phyloP scores from a whole-genome alignment of 768 basidiomycete genomes.

The Mycena haematopus region DNA sequence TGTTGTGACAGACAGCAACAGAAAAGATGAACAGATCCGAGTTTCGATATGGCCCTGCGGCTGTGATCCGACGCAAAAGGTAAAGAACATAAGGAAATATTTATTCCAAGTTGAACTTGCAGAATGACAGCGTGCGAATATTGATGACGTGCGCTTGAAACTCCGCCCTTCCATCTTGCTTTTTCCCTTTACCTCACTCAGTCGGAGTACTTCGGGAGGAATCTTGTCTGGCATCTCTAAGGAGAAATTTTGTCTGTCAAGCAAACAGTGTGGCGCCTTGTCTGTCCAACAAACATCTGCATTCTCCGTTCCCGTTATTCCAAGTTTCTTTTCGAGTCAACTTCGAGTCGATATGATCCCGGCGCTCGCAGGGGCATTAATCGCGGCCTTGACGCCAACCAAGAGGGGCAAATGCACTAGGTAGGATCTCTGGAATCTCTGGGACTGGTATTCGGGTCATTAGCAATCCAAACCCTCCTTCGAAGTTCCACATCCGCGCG shows the following conservation, averaged over 20 bases:
- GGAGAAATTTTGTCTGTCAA: not conserved
- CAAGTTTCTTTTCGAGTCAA: not conserved
- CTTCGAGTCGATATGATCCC: not conserved
- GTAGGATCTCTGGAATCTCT: slow-evolving; percentile 1
- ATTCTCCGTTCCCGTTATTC: not conserved
- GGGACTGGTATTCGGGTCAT: not conserved
- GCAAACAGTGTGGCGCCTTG: not conserved
- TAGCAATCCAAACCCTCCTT: not conserved
- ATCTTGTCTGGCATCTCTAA: not conserved
- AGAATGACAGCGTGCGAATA: too few relatives aligned
- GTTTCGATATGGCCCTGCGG: not conserved
- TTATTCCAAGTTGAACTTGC: not conserved
- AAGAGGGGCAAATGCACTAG: not conserved
- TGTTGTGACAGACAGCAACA: not conserved
- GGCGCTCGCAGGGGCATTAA: not conserved
- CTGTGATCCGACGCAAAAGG: not conserved
- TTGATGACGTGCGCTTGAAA: not conserved
- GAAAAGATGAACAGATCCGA: not conserved
- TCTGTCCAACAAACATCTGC: not conserved
- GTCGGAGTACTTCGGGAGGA: not conserved
- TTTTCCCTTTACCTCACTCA: not conserved
- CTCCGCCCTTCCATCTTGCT: not conserved
- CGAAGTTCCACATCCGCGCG: not conserved
- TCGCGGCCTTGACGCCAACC: not conserved
- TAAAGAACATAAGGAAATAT: not conserved